These are phyloP conservation scores for Mentha longifolia DNA, from an alignment of 257 asterid genomes.

Conservation along the genomic window DNA sequence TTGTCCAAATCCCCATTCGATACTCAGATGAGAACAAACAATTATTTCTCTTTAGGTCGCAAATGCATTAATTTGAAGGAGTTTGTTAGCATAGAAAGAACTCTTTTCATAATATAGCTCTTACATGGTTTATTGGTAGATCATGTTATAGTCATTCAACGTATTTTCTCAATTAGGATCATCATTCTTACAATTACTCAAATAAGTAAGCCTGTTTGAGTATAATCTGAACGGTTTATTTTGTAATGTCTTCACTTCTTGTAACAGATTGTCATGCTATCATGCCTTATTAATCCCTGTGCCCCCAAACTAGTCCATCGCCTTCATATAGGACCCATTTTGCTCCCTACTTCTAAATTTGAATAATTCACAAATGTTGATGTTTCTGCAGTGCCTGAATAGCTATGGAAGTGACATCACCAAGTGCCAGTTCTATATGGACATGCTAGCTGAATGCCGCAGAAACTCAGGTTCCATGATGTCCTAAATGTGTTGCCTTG, in stretches of 20 bases:
- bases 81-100: not conserved
- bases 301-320: not conserved
- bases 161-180: not conserved
- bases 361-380: not conserved
- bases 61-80: not conserved
- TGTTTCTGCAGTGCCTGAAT: conserved; percentile 69
- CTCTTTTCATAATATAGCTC: not conserved
- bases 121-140: not conserved
- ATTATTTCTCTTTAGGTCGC: not conserved
- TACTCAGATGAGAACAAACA: not conserved
- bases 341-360: not conserved
- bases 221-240: not conserved
- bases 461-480: conserved; percentile 73
- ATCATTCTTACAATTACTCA: not conserved
- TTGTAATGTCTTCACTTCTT: not conserved
- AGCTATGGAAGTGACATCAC: conserved; percentile 67
- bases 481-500: conserved; percentile 31
- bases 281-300: not conserved
- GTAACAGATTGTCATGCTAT: not conserved
- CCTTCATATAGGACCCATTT: not conserved
- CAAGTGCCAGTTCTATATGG: conserved; percentile 92
- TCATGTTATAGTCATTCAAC: not conserved
- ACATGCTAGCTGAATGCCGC: conserved; percentile 76
- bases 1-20: not conserved
- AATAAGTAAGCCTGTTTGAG: not conserved